Conservation (phyloP, 257 asterid genomes). For the Thymus quinquecostatus region DNA sequence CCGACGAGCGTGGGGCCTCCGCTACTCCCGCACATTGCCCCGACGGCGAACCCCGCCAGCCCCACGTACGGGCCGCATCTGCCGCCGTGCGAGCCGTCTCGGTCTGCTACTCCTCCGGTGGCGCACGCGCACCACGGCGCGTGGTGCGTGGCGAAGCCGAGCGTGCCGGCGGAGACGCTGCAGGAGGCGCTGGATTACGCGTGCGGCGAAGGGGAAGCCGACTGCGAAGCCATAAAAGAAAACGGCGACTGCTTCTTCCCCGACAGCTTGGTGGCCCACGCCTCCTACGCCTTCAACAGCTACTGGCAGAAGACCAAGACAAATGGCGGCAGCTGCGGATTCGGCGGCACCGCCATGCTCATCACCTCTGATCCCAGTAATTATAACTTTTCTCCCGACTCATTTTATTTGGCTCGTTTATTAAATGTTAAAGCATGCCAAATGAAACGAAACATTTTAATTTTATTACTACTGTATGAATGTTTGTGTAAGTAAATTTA, state of each 20-base stretch:
- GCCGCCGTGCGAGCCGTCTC: slow-evolving; percentile 70
- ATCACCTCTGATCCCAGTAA: slow-evolving; percentile 85
- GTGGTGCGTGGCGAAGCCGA: slow-evolving; percentile 98
- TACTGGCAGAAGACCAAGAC: slow-evolving; percentile 88
- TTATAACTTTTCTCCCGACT: not conserved
- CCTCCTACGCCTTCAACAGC: slow-evolving; percentile 89
- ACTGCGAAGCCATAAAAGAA: slow-evolving; percentile 72
- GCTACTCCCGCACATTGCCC: slow-evolving; percentile 46
- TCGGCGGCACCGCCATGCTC: slow-evolving; percentile 94
- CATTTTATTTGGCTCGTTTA: not conserved
- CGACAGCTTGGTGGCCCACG: slow-evolving; percentile 73
- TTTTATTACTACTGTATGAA: no score
- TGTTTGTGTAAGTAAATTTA: no score
- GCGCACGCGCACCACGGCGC: slow-evolving; percentile 51
- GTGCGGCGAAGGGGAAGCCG: slow-evolving; percentile 87
- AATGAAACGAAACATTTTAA: no score
- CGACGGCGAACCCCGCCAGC: slow-evolving; percentile 42
- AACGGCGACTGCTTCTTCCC: slow-evolving; percentile 75
- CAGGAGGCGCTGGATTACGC: slow-evolving; percentile 86
- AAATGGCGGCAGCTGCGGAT: slow-evolving; percentile 78
- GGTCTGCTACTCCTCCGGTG: slow-evolving; percentile 24
- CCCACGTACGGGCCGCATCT: slow-evolving; percentile 67
- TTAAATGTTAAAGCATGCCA: no score
- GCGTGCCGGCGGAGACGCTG: slow-evolving; percentile 79
- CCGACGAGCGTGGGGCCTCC: slow-evolving; percentile 34